Percentiles rank a stretch among this genome's conserved stretches.
Evolutionary conservation across 164 flowering plant genomes (phyloP).

Genomic region (Magnolia kwangsiensis): DNA sequence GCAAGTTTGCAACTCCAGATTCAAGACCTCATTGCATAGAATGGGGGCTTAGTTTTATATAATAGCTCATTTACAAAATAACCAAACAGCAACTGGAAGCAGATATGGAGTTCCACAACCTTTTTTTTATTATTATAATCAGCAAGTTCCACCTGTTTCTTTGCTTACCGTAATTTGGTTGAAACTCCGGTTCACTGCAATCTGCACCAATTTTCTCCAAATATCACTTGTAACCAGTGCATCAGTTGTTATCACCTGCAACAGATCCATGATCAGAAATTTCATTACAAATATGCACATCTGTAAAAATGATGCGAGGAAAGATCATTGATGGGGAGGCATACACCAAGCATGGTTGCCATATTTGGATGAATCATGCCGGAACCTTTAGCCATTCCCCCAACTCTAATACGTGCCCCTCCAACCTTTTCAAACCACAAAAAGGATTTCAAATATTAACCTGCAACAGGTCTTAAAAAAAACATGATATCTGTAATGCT

Average conservation of each 20-base stretch:
- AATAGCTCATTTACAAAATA: not conserved
- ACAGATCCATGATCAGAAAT: not conserved
- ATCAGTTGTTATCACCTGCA: conserved; percentile 92
- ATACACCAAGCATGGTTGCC: conserved; percentile 99
- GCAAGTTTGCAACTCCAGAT: not conserved
- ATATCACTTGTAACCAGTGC: conserved; percentile 70
- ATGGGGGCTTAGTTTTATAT: not conserved
- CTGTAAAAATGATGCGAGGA: not conserved
- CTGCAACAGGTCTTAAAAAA: not conserved
- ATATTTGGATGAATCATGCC: conserved; percentile 99
- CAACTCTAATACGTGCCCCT: conserved; percentile 64
- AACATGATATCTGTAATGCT: not conserved
- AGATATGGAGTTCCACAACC: not conserved
- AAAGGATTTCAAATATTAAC: not conserved
- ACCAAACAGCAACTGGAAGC: not conserved
- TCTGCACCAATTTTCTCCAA: conserved; percentile 88
- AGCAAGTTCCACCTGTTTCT: not conserved
- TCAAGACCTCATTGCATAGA: not conserved
- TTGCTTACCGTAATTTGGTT: conserved; percentile 88
- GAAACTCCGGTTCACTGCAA: conserved; percentile 90
- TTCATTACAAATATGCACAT: conserved; percentile 1
- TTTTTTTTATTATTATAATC: not conserved
- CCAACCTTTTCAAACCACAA: conserved; percentile 51
- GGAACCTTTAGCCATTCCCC: conserved; percentile 99
- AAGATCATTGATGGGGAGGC: conserved; percentile 18